These are phyloP conservation scores for Butyriboletus regius DNA, from an alignment of 1,284 basidiomycete species.

Conservation along the genomic window DNA sequence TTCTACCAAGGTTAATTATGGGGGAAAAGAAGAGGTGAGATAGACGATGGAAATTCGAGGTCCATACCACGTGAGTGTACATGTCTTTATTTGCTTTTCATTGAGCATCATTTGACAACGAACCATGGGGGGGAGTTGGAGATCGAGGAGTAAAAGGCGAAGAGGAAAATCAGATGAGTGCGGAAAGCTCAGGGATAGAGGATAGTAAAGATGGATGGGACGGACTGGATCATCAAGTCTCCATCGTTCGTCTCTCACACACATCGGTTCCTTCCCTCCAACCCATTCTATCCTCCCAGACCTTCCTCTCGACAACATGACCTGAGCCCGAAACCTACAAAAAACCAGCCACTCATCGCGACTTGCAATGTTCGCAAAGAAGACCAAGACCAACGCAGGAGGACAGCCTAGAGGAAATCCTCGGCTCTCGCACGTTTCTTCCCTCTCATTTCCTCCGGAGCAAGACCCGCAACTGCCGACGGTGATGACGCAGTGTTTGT, in stretches of 20 bases:
- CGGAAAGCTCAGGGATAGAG: slow-evolving; percentile 10
- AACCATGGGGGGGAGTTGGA: slow-evolving; percentile 9
- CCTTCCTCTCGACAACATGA: slow-evolving; percentile 14
- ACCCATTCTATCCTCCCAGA: background rate
- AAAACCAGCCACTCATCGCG: slow-evolving; percentile 29
- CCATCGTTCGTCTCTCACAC: slow-evolving; percentile 12
- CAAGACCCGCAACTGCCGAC: slow-evolving; percentile 20
- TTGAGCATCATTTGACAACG: slow-evolving; percentile 8
- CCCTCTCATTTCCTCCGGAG: slow-evolving; percentile 55
- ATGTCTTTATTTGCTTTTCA: slow-evolving; percentile 10
- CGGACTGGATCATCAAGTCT: slow-evolving; percentile 28
- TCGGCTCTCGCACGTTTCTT: slow-evolving; percentile 73
- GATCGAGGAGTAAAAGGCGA: slow-evolving; percentile 8
- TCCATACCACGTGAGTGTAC: slow-evolving; percentile 23
- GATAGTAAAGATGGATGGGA: slow-evolving; percentile 29
- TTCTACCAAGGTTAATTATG: slow-evolving; percentile 16
- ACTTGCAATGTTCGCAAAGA: slow-evolving; percentile 25
- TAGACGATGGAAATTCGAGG: slow-evolving; percentile 12
- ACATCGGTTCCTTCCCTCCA: background rate
- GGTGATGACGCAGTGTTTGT: slow-evolving; percentile 24
- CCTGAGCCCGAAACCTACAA: slow-evolving; percentile 27
- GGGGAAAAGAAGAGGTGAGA: slow-evolving; percentile 18
- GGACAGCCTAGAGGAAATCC: slow-evolving; percentile 54
- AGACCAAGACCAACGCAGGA: slow-evolving; percentile 26
- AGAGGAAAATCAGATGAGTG: slow-evolving; percentile 24